Conservation (phyloP, 441 rosid species). For the Syzygium syzygioides region DNA sequence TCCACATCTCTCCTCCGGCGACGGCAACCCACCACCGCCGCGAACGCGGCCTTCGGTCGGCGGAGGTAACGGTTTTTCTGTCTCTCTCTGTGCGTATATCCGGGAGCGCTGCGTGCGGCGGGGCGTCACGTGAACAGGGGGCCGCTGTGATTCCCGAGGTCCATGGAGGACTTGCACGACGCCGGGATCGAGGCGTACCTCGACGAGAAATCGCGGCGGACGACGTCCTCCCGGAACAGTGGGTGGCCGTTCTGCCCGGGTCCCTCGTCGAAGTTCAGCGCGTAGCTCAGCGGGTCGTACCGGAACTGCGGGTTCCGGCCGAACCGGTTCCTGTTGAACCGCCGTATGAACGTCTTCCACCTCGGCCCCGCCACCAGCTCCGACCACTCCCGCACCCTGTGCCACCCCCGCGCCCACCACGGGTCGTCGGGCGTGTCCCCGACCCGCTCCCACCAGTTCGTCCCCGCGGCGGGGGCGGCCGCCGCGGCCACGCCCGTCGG, state of each 20-base stretch:
- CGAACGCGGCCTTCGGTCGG: neutral
- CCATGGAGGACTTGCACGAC: conserved; percentile 38
- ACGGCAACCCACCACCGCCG: neutral
- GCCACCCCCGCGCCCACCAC: conserved; percentile 68
- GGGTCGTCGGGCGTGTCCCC: conserved; percentile 17
- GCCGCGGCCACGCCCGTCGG: neutral
- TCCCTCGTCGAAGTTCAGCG: conserved; percentile 50
- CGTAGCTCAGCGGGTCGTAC: conserved; percentile 11
- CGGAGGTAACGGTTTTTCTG: neutral
- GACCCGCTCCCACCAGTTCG: conserved; percentile 46
- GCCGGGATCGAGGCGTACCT: conserved; percentile 55
- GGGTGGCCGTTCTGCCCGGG: conserved; percentile 15
- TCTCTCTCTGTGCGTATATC: neutral
- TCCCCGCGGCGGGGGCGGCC: neutral
- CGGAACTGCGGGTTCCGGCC: neutral
- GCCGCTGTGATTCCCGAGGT: conserved; percentile 26
- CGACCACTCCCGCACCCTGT: conserved; percentile 53
- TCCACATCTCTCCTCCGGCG: neutral
- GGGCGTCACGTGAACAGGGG: conserved; percentile 18
- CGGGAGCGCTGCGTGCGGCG: neutral
- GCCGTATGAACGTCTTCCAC: conserved; percentile 44
- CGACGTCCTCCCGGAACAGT: conserved; percentile 29
- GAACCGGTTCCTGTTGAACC: neutral
- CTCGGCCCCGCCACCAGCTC: conserved; percentile 44
- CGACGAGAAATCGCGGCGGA: conserved; percentile 46